Conservation (phyloP, 306 rosid species). For the Lathyrus sativus region DNA sequence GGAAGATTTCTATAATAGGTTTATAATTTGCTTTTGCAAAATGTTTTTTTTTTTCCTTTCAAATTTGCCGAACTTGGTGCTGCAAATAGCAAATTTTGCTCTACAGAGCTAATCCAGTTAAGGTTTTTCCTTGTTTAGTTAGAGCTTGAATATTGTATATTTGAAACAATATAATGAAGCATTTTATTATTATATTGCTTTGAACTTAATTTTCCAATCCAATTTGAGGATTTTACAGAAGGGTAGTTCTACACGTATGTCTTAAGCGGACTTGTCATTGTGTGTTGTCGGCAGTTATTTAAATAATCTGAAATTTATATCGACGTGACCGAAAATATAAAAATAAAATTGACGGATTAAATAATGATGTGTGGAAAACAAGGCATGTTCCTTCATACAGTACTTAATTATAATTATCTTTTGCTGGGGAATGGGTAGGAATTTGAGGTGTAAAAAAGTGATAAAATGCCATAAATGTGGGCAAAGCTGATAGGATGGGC, state of each 20-base stretch:
- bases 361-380: too few relatives aligned
- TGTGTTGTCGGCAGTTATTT: too few relatives aligned
- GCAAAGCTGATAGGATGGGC: neutral
- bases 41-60: neutral
- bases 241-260: neutral
- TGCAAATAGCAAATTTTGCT: slow-evolving; percentile 34
- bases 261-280: too few relatives aligned
- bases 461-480: too few relatives aligned
- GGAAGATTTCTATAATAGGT: slow-evolving; percentile 22
- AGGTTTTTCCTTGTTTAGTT: neutral
- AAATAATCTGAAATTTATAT: too few relatives aligned
- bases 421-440: too few relatives aligned
- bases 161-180: slow-evolving; percentile 22
- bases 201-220: neutral
- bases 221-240: neutral
- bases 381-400: too few relatives aligned
- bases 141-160: slow-evolving; percentile 21
- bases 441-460: too few relatives aligned
- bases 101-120: slow-evolving; percentile 8
- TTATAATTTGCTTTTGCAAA: slow-evolving; percentile 17
- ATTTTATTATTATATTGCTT: slow-evolving; percentile 1
- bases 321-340: too few relatives aligned
- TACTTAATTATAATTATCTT: too few relatives aligned
- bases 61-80: slow-evolving; percentile 16
- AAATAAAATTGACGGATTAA: too few relatives aligned